phyloP scores from a whole-genome alignment of 75 land plant species.

The Isoetes taiwanensis region DNA sequence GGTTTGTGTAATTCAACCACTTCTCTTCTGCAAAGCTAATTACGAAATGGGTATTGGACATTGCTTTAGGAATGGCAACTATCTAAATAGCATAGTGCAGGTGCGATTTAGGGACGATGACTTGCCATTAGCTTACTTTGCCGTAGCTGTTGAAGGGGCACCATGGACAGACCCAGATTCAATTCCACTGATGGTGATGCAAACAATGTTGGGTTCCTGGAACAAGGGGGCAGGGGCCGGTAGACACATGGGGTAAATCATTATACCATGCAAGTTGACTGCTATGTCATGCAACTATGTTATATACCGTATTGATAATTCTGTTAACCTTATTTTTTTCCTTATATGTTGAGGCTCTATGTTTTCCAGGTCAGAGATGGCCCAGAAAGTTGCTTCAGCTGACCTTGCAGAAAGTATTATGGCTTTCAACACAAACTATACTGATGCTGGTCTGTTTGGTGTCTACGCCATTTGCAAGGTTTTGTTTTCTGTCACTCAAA shows the following conservation, averaged over 20 bases:
- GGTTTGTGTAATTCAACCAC: conserved; percentile 13
- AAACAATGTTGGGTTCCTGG: conserved; percentile 91
- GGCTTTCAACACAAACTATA: conserved; percentile 95
- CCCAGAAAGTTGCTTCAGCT: conserved; percentile 62
- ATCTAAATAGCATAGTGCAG: conserved; percentile 18
- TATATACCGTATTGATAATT: neutral
- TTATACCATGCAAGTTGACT: neutral
- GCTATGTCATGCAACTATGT: neutral
- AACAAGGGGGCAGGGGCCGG: conserved; percentile 68
- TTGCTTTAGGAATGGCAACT: neutral
- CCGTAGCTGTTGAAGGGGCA: conserved; percentile 85
- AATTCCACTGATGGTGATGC: conserved; percentile 91
- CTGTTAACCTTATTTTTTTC: neutral
- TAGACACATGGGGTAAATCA: conserved; percentile 61
- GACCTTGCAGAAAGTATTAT: conserved; percentile 83
- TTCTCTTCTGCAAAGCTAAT: neutral
- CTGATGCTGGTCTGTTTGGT: conserved; percentile 87
- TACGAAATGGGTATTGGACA: neutral
- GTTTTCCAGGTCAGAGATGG: conserved; percentile 62
- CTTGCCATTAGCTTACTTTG: conserved; percentile 75
- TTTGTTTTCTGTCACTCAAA: neutral
- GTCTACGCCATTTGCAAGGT: conserved; percentile 89
- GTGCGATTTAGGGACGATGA: conserved; percentile 84
- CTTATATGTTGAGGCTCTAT: neutral
- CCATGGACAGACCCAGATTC: conserved; percentile 96